Percentiles rank a stretch among this genome's conserved stretches.
These are phyloP conservation scores for Arthonia radiata DNA, from an alignment of 495 filamentous ascomycete species.

Conservation along the genomic window DNA sequence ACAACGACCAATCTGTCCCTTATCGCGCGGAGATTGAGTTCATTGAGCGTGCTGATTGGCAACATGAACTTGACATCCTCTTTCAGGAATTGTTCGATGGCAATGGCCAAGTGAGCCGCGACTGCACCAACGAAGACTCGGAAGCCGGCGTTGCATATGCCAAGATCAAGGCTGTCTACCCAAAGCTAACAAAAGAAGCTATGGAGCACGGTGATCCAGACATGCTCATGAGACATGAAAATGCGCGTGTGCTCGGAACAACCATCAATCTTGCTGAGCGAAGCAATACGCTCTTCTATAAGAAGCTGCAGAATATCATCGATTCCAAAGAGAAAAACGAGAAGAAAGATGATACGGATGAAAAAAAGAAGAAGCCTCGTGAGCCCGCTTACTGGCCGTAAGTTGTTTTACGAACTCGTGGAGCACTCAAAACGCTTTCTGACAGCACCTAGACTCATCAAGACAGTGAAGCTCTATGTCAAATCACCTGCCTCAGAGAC, in stretches of 20 bases:
- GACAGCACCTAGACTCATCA: no score
- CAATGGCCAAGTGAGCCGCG: constrained; percentile 18
- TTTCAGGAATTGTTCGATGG: constrained; percentile 28
- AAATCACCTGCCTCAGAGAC: constrained; percentile 30
- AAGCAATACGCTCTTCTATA: constrained; percentile 17
- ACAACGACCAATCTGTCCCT: constrained; percentile 19
- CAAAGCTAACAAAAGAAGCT: constrained; percentile 24
- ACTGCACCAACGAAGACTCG: constrained; percentile 18
- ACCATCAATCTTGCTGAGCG: constrained; percentile 17
- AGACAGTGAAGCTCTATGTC: constrained; percentile 26
- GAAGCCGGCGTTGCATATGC: constrained; percentile 34
- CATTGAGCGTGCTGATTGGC: constrained; percentile 29
- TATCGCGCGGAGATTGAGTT: constrained; percentile 44
- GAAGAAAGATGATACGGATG: constrained; percentile 14
- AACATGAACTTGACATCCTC: constrained; percentile 24
- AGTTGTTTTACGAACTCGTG: constrained; percentile 35
- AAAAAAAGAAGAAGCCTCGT: constrained; percentile 10
- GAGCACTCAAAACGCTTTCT: neutral
- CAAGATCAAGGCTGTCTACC: constrained; percentile 43
- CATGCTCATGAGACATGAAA: constrained; percentile 16
- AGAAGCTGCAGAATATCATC: constrained; percentile 20
- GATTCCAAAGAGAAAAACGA: constrained; percentile 25
- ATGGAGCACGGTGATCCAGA: constrained; percentile 15
- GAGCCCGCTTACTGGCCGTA: constrained; percentile 37
- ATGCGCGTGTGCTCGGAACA: constrained; percentile 24